Evolutionary conservation across 2,329 filamentous ascomycete species (phyloP).

Genomic region (Drechslerella coelobrocha): DNA sequence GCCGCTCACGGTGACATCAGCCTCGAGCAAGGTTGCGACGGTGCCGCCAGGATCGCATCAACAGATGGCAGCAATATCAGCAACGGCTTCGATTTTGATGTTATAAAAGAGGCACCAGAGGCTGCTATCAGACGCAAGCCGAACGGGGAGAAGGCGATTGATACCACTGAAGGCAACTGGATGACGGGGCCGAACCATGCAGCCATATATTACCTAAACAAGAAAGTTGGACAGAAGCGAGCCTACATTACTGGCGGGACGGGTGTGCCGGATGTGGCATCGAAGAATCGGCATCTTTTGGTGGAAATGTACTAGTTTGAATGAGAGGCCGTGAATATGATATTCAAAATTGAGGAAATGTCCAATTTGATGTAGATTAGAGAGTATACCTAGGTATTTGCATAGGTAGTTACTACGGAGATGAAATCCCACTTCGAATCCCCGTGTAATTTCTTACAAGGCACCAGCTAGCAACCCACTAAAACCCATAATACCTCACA

Average conservation of each 20-base stretch:
- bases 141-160: constrained; percentile 57
- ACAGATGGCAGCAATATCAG: constrained; percentile 57
- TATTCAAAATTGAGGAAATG: too few relatives aligned
- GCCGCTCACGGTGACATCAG: constrained; percentile 59
- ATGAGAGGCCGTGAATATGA: too few relatives aligned
- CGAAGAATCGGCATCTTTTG: constrained; percentile 56
- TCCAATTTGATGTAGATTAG: too few relatives aligned
- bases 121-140: constrained; percentile 57
- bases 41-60: constrained; percentile 58
- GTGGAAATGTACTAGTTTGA: constrained; percentile 52
- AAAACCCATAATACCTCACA: too few relatives aligned
- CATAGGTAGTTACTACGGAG: too few relatives aligned
- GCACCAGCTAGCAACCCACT: too few relatives aligned
- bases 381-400: too few relatives aligned
- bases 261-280: constrained; percentile 57
- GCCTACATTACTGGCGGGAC: constrained; percentile 58
- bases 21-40: constrained; percentile 59
- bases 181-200: constrained; percentile 57
- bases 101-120: constrained; percentile 57
- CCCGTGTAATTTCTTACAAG: too few relatives aligned
- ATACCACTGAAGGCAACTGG: constrained; percentile 59
- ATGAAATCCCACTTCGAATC: too few relatives aligned
- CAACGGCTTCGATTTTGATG: constrained; percentile 57
- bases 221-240: constrained; percentile 56
- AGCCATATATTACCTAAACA: constrained; percentile 57